Conservation (phyloP, 345 rosid species). For the Acer saccharum region DNA sequence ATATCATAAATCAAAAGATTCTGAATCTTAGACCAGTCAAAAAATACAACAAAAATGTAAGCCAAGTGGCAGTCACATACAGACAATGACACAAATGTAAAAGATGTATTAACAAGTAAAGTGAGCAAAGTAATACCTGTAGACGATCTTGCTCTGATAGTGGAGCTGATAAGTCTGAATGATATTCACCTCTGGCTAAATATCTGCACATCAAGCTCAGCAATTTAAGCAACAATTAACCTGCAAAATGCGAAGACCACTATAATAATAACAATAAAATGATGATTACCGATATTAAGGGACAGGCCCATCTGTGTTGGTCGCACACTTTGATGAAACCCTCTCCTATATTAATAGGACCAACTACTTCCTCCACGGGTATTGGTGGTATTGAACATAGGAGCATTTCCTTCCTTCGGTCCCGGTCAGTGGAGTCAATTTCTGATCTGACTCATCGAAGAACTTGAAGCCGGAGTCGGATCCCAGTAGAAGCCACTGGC, state of each 20-base stretch:
- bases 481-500: too few relatives aligned
- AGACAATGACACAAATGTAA: background rate
- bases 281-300: constrained; percentile 57
- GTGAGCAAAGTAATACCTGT: constrained; percentile 37
- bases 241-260: background rate
- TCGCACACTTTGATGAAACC: constrained; percentile 69
- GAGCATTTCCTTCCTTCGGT: too few relatives aligned
- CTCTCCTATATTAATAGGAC: constrained; percentile 72
- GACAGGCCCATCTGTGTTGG: constrained; percentile 82
- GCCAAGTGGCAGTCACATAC: background rate
- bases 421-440: too few relatives aligned
- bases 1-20: background rate
- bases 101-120: background rate
- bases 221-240: background rate
- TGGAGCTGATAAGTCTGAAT: constrained; percentile 38
- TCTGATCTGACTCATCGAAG: too few relatives aligned
- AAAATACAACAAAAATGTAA: background rate
- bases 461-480: too few relatives aligned
- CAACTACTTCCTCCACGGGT: constrained; percentile 46
- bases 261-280: too few relatives aligned
- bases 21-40: background rate
- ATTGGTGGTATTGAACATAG: too few relatives aligned
- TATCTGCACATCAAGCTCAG: constrained; percentile 42
- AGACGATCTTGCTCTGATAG: constrained; percentile 54
- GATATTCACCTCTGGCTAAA: constrained; percentile 62